These are phyloP conservation scores for Corymbia citriodora DNA, from an alignment of 441 rosid genomes.

Conservation along the genomic window DNA sequence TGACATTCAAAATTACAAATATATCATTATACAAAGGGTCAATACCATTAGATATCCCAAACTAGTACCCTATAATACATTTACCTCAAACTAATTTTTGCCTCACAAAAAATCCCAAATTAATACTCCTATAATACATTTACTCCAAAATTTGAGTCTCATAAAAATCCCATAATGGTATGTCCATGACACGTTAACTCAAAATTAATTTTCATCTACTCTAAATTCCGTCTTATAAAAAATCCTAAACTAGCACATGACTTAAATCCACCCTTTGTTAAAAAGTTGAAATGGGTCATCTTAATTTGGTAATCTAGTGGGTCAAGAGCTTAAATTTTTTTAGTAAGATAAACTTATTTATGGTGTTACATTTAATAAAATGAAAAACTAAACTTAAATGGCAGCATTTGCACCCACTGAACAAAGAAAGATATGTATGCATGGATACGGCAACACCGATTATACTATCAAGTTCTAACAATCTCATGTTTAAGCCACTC, in stretches of 20 bases:
- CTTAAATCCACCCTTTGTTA: not conserved
- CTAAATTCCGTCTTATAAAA: not conserved
- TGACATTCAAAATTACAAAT: not conserved
- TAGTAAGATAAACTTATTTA: too few relatives aligned
- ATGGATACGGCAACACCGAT: not conserved
- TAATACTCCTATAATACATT: not conserved
- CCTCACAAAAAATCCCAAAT: not conserved
- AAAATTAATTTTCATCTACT: too few relatives aligned
- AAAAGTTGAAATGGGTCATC: not conserved
- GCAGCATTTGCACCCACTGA: not conserved
- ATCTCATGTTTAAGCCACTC: not conserved
- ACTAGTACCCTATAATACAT: not conserved
- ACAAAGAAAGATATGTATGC: not conserved
- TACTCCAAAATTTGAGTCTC: not conserved
- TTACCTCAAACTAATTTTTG: not conserved
- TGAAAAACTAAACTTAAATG: too few relatives aligned
- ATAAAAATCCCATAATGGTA: too few relatives aligned
- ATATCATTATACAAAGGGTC: too few relatives aligned
- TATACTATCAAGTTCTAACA: not conserved
- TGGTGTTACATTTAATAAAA: too few relatives aligned
- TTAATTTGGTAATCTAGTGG: not conserved
- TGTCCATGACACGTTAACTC: too few relatives aligned
- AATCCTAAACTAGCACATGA: not conserved
- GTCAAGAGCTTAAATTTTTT: too few relatives aligned
- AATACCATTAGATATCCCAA: not conserved